These are phyloP conservation scores for Chlorella sp. DNA, from an alignment of 139 green algal species.

Conservation along the genomic window DNA sequence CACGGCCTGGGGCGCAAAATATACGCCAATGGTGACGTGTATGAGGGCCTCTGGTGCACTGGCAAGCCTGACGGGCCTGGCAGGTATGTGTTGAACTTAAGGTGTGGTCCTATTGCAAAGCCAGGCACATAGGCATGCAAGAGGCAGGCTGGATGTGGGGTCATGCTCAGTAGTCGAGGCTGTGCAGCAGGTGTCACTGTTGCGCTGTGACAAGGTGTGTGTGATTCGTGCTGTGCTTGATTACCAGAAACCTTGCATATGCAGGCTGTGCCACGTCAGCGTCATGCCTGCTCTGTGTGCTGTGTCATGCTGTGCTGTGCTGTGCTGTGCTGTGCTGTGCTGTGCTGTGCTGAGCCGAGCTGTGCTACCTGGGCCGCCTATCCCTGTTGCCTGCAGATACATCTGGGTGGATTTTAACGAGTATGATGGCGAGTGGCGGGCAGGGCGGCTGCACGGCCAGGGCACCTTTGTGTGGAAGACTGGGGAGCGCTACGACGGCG, in stretches of 20 bases:
- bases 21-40: slow-evolving; percentile 69
- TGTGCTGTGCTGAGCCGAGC: too few relatives aligned
- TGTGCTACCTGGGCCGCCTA: neutral
- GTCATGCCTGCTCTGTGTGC: neutral
- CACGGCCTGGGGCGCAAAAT: slow-evolving; percentile 75
- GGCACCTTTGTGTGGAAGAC: slow-evolving; percentile 84
- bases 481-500: slow-evolving; percentile 81
- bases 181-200: too few relatives aligned
- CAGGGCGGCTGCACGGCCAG: slow-evolving; percentile 74
- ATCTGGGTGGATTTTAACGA: slow-evolving; percentile 58
- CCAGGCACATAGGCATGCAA: too few relatives aligned
- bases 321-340: too few relatives aligned
- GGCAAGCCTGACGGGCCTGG: slow-evolving; percentile 65
- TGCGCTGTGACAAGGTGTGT: too few relatives aligned
- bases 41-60: slow-evolving; percentile 62
- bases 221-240: too few relatives aligned
- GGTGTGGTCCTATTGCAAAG: too few relatives aligned
- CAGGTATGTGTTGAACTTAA: slow-evolving; percentile 79
- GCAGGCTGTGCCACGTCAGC: too few relatives aligned
- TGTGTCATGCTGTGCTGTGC: neutral
- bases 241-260: neutral
- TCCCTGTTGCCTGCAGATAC: slow-evolving; percentile 27
- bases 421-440: slow-evolving; percentile 84
- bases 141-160: too few relatives aligned
- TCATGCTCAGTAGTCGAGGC: too few relatives aligned